Evolutionary conservation across 1,139 yeast genomes (phyloP), one percentile per base, ranked within the genome.

Genomic region (Suhomyces bokatorum): DNA sequence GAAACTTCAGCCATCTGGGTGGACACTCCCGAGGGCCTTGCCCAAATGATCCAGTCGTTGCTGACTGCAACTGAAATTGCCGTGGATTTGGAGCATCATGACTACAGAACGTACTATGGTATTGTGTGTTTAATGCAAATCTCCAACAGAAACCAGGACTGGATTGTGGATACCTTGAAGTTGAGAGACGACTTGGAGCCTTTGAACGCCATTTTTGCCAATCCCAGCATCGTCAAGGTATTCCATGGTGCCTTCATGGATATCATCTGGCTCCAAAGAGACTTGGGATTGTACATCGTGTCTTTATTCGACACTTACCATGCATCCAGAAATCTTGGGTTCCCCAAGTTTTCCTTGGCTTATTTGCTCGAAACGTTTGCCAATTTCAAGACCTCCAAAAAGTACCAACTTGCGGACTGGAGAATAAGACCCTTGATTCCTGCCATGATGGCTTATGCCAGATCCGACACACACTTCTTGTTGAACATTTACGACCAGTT

Each of bases 211-310:
- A 79, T 91, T 1, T 90, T 93, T 54, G 77, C 98, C 3, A 72
- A 93, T 62, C 97, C 98, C 0, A 57, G 67, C 5, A 83, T 91
- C 30, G 71, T 89, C 31, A 95, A 95, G 60, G 95, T 95, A 1
- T 81, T 95, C 54, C 99, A 95, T 61, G 99, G 99, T 51, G 97
- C 99, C 0, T 85, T 83, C 53, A 90, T 90, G 96, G 99, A 95
- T 70, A 87, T 93, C 9, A 85, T 89, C 40, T 95, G 99, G 99
- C 73, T 95, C 35, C 99, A 95, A 67, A 76, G 99, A 54, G 99
- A 95, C 60, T 75, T 95, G 52, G 99, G 99, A 0, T 68, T 95
- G 12, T 95, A 95, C 56, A 70, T 95, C 17, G 99, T 93, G 7
- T 81, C 95, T 32, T 67, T 95, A 24, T 93, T 95, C 63, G 99